Conservation (phyloP, 306 rosid species). For the Gastrolobium bilobum region DNA sequence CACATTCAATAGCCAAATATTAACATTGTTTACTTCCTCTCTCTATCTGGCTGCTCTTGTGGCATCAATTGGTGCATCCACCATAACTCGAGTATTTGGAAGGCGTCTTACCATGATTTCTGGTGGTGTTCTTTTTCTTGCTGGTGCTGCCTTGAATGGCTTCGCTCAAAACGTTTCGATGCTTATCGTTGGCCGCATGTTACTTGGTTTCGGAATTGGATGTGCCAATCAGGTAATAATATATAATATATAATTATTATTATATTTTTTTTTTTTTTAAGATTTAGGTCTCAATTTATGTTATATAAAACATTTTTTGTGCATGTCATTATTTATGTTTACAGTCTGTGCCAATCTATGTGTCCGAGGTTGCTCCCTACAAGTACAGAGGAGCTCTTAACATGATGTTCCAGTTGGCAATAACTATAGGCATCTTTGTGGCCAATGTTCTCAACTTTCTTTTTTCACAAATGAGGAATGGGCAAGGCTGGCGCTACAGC, state of each 20-base stretch:
- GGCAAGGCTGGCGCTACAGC: conserved; percentile 67
- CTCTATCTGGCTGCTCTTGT: conserved; percentile 64
- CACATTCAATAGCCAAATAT: conserved; percentile 54
- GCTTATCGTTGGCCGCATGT: conserved; percentile 64
- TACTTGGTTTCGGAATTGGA: conserved; percentile 68
- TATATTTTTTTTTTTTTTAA: no score
- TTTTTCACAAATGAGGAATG: conserved; percentile 49
- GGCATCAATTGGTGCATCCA: conserved; percentile 49
- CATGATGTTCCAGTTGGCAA: conserved; percentile 64
- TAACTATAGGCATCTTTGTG: conserved; percentile 62
- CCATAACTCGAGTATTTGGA: conserved; percentile 49
- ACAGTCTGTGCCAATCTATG: conserved; percentile 67
- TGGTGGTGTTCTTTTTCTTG: conserved; percentile 56
- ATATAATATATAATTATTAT: no score
- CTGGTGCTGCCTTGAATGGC: conserved; percentile 61
- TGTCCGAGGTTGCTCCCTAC: conserved; percentile 65
- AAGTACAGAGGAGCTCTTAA: conserved; percentile 58
- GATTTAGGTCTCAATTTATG: background rate
- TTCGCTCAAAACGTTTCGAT: conserved; percentile 48
- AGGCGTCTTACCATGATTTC: conserved; percentile 56
- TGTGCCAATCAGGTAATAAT: conserved; percentile 61
- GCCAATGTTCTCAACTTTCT: conserved; percentile 60
- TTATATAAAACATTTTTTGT: background rate
- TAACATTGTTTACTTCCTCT: conserved; percentile 68
- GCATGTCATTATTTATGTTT: background rate